A percentile compares a stretch with the other conserved stretches of the same genome.
These are phyloP conservation scores for Nothophaeocryptopus gaeumannii DNA, from an alignment of 2,329 filamentous ascomycete genomes.

Conservation along the genomic window DNA sequence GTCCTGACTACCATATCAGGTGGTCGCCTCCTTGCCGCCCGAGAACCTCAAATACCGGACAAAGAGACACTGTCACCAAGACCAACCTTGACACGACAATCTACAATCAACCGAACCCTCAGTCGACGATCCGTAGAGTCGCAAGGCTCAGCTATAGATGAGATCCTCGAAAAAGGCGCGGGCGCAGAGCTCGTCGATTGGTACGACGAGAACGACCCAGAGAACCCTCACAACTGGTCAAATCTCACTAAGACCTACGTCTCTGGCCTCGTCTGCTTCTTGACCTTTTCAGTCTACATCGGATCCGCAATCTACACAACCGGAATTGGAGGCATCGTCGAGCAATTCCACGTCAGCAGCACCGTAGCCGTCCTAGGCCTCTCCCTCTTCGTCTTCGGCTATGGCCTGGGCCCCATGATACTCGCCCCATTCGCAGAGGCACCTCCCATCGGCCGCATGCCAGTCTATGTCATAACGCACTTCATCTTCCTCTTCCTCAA, in stretches of 20 bases:
- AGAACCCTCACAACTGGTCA: slow-evolving; percentile 36
- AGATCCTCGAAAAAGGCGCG: slow-evolving; percentile 4
- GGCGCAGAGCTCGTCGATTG: slow-evolving; percentile 2
- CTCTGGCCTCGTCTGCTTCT: slow-evolving; percentile 45
- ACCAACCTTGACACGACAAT: neutral
- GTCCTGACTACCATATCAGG: slow-evolving; percentile 5
- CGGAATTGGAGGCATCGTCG: slow-evolving; percentile 40
- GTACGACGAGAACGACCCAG: slow-evolving; percentile 5
- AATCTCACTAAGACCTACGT: slow-evolving; percentile 40
- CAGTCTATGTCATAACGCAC: slow-evolving; percentile 48
- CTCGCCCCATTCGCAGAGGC: slow-evolving; percentile 40
- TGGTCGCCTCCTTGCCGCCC: neutral
- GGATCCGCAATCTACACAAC: slow-evolving; percentile 52
- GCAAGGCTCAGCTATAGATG: neutral
- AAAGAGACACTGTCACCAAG: neutral
- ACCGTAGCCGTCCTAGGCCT: slow-evolving; percentile 48
- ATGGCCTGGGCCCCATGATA: slow-evolving; percentile 48
- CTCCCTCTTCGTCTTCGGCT: slow-evolving; percentile 50
- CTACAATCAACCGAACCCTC: neutral
- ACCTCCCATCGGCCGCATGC: slow-evolving; percentile 47
- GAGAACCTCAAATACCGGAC: slow-evolving; percentile 1
- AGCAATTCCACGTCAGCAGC: slow-evolving; percentile 43
- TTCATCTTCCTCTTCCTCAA: slow-evolving; percentile 49
- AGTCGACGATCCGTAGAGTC: neutral
- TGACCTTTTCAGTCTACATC: slow-evolving; percentile 51